These are phyloP conservation scores for Alternaria dauci DNA, from an alignment of 2,329 filamentous ascomycete species.

Conservation along the genomic window DNA sequence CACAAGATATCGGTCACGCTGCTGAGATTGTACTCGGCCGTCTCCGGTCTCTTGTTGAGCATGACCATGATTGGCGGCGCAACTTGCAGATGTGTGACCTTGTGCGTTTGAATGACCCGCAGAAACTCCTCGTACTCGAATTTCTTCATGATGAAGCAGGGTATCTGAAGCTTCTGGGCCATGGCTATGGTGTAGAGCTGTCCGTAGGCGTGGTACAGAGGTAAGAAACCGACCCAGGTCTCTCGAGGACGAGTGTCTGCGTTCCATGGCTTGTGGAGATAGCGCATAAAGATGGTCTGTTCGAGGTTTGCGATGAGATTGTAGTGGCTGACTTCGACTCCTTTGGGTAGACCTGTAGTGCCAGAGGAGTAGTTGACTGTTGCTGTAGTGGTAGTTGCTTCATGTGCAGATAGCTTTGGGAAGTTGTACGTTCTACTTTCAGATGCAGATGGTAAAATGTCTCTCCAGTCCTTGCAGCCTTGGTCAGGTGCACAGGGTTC, in stretches of 20 bases:
- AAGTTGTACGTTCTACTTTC: constrained; percentile 42
- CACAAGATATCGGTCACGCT: constrained; percentile 53
- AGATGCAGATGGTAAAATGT: constrained; percentile 34
- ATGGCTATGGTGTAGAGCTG: constrained; percentile 53
- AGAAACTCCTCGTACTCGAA: constrained; percentile 54
- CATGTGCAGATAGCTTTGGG: constrained; percentile 34
- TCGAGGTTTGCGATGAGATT: constrained; percentile 62
- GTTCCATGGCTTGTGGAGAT: constrained; percentile 52
- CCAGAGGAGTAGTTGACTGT: constrained; percentile 63
- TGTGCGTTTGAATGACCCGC: constrained; percentile 48
- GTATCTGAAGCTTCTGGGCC: constrained; percentile 58
- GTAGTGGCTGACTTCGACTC: constrained; percentile 60
- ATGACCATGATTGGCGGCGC: constrained; percentile 57
- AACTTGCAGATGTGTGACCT: constrained; percentile 52
- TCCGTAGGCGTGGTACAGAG: constrained; percentile 59
- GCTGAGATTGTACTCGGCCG: constrained; percentile 51
- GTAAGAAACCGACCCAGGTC: constrained; percentile 59
- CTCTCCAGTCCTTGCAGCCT: constrained; percentile 45
- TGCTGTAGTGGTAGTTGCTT: constrained; percentile 45
- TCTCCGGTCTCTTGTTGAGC: constrained; percentile 55
- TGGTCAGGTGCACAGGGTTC: constrained; percentile 29
- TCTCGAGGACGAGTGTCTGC: constrained; percentile 55
- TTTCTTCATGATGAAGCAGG: constrained; percentile 53
- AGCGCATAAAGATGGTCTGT: constrained; percentile 60
- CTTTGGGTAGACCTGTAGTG: constrained; percentile 63